Percentiles rank a stretch among this genome's conserved stretches.
Evolutionary conservation across 306 rosid genomes (phyloP).

Genomic region (Castanea sativa): DNA sequence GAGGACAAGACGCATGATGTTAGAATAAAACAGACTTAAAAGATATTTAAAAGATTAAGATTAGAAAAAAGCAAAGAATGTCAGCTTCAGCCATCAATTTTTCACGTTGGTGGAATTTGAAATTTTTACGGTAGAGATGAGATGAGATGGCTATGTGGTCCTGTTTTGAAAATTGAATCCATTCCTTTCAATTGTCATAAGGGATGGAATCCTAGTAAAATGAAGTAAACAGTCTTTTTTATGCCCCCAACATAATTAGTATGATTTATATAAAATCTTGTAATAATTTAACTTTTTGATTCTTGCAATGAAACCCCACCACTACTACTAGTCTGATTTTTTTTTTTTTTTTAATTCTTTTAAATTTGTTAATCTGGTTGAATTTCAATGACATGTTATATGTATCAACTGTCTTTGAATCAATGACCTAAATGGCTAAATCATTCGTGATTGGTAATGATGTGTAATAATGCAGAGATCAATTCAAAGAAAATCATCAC

Average conservation of each 20-base stretch:
- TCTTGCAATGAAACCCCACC: no score
- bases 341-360: no score
- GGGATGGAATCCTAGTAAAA: conserved; percentile 13
- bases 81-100: conserved; percentile 24
- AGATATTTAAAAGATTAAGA: conserved; percentile 1
- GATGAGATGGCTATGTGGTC: conserved; percentile 25
- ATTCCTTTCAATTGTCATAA: background rate
- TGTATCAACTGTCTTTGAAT: background rate
- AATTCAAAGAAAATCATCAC: no score
- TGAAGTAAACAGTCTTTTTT: no score
- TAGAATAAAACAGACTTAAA: background rate
- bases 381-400: background rate
- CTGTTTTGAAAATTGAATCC: background rate
- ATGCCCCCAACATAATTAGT: no score
- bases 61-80: conserved; percentile 12
- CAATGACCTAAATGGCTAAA: background rate
- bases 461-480: no score
- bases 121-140: conserved; percentile 6
- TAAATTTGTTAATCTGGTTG: background rate
- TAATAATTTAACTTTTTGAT: no score
- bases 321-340: no score
- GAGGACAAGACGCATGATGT: background rate
- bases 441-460: no score
- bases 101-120: conserved; percentile 4
- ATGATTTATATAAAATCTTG: no score